Conservation (phyloP, 768 basidiomycete genomes). For the Lactifluus subvellereus region DNA sequence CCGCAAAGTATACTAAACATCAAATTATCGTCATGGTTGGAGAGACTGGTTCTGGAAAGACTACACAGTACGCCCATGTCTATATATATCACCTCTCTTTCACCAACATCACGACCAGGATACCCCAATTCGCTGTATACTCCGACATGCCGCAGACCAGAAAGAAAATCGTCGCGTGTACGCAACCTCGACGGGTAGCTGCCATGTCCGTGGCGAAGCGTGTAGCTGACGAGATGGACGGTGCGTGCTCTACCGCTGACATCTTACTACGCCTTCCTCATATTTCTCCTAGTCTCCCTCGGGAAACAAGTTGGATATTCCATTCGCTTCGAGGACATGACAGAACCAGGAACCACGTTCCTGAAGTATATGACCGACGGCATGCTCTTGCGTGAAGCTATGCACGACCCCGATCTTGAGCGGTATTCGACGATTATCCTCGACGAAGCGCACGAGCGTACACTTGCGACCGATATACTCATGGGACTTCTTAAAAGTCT, state of each 20-base stretch:
- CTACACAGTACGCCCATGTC: conserved; percentile 66
- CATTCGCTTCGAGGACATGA: conserved; percentile 98
- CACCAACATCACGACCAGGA: conserved; percentile 42
- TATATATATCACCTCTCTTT: background rate
- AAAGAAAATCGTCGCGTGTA: conserved; percentile 92
- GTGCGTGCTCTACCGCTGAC: conserved; percentile 41
- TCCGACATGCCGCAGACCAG: conserved; percentile 88
- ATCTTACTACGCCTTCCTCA: conserved; percentile 11
- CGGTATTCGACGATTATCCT: conserved; percentile 98
- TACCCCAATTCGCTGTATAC: conserved; percentile 94
- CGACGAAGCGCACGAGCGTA: conserved; percentile 98
- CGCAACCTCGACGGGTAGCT: conserved; percentile 92
- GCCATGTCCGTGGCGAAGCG: conserved; percentile 98
- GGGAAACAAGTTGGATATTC: conserved; percentile 96
- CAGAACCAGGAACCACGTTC: conserved; percentile 84
- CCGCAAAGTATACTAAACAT: conserved; percentile 57
- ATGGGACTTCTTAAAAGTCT: conserved; percentile 93
- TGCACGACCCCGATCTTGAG: conserved; percentile 86
- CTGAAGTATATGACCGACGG: conserved; percentile 99
- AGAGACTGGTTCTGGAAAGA: conserved; percentile 95
- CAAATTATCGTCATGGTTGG: conserved; percentile 90
- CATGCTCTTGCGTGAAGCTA: conserved; percentile 97
- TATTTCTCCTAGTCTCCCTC: conserved; percentile 58
- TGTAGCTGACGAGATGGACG: conserved; percentile 99
- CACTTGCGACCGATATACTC: conserved; percentile 94